phyloP scores from a whole-genome alignment of 1,284 basidiomycete genomes.

The Irpex rosettiformis region DNA sequence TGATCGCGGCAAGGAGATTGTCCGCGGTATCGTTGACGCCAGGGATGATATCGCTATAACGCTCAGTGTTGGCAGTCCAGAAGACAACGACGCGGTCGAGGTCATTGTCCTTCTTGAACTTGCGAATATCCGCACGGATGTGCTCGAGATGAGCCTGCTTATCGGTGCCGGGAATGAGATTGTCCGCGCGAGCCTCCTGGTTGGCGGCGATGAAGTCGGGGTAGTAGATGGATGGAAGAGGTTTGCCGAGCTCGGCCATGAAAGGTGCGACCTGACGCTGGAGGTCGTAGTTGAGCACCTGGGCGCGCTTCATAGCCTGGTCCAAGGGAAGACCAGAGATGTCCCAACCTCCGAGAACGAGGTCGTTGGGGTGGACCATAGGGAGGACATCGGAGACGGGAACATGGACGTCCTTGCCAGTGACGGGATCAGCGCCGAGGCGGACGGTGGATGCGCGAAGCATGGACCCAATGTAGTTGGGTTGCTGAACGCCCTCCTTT shows the following conservation, averaged over 20 bases:
- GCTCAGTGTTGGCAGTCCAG: constrained; percentile 99
- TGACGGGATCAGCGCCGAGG: constrained; percentile 80
- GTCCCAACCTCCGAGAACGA: constrained; percentile 98
- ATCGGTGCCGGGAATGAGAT: constrained; percentile 81
- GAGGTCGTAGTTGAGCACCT: constrained; percentile 95
- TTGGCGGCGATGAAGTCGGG: constrained; percentile 97
- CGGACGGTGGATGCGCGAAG: constrained; percentile 94
- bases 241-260: constrained; percentile 80
- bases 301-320: constrained; percentile 89
- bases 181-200: constrained; percentile 95
- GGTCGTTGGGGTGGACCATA: constrained; percentile 98
- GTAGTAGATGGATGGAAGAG: constrained; percentile 94
- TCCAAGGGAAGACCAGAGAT: constrained; percentile 87
- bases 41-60: constrained; percentile 92
- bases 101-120: constrained; percentile 83
- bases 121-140: constrained; percentile 89
- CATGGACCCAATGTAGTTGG: constrained; percentile 95
- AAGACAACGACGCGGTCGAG: constrained; percentile 91
- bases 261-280: constrained; percentile 92
- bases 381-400: constrained; percentile 93
- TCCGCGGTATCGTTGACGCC: constrained; percentile 97
- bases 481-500: constrained; percentile 88
- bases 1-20: constrained; percentile 82
- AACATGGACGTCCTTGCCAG: constrained; percentile 91
- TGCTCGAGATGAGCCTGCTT: constrained; percentile 93